Conservation (phyloP, 23 red algal species). For the Pyropia yezoensis region DNA sequence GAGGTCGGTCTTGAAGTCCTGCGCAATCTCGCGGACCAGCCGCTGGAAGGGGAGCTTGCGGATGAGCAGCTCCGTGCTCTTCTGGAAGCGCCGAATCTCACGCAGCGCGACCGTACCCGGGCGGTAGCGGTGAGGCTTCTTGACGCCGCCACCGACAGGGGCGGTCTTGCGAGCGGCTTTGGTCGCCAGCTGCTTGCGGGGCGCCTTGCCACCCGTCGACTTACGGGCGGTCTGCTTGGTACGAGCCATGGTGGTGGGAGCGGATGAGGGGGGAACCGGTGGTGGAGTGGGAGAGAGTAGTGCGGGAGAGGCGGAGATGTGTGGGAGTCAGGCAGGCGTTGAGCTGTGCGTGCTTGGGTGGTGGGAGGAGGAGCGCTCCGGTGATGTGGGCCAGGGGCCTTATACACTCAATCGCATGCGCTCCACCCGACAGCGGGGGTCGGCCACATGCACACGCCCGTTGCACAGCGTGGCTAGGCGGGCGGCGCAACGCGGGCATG, state of each 20-base stretch:
- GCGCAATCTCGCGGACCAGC: slow-evolving; percentile 81
- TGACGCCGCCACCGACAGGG: slow-evolving; percentile 74
- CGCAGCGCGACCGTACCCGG: slow-evolving; percentile 90
- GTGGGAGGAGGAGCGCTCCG: no score
- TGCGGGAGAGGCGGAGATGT: no score
- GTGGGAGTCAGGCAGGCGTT: no score
- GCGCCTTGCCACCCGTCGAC: slow-evolving; percentile 96
- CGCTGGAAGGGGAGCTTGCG: slow-evolving; percentile 94
- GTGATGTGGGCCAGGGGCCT: no score
- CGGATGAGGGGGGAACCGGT: no score
- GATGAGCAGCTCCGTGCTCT: slow-evolving; percentile 86
- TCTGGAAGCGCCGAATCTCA: slow-evolving; percentile 89
- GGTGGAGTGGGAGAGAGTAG: no score
- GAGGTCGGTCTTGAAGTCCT: slow-evolving; percentile 93
- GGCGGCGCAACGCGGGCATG: no score
- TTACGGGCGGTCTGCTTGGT: slow-evolving; percentile 98
- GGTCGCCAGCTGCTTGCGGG: slow-evolving; percentile 93
- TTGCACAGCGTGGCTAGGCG: no score
- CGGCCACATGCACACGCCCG: no score
- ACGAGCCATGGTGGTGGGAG: slow-evolving; percentile 53
- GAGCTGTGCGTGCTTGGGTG: no score
- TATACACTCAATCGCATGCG: no score
- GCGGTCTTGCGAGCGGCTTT: slow-evolving; percentile 93
- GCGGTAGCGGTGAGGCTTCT: slow-evolving; percentile 93
- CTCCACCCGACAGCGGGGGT: no score